phyloP scores from a whole-genome alignment of 1,284 basidiomycete species.

The Psilocybe mexicana region DNA sequence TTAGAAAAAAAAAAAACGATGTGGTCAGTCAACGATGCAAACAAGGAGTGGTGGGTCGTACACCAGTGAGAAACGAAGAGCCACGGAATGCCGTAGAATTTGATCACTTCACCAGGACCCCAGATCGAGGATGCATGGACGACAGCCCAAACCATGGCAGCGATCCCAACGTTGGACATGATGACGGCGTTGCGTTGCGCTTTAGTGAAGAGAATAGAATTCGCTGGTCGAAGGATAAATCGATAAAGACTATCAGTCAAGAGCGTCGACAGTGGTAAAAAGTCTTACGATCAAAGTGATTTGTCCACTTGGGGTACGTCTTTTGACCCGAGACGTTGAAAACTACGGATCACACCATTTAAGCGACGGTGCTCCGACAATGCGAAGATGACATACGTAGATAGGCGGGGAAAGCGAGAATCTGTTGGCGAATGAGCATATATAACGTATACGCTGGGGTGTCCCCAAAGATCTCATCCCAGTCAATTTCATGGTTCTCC shows the following conservation, averaged over 20 bases:
- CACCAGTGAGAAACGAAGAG: conserved; percentile 59
- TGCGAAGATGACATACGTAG: conserved; percentile 41
- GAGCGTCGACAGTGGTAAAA: conserved; percentile 3
- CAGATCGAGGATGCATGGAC: conserved; percentile 33
- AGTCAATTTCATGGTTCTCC: conserved; percentile 41
- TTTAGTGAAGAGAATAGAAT: conserved; percentile 55
- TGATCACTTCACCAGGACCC: conserved; percentile 43
- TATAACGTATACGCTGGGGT: conserved; percentile 58
- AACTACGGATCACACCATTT: conserved; percentile 32
- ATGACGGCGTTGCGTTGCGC: conserved; percentile 53
- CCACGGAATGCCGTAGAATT: conserved; percentile 61
- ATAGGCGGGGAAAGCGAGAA: conserved; percentile 76
- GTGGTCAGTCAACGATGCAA: neutral
- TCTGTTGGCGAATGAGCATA: conserved; percentile 60
- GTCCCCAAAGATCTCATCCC: conserved; percentile 57
- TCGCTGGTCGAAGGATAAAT: conserved; percentile 34
- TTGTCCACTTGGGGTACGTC: conserved; percentile 66
- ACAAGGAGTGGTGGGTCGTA: conserved; percentile 24
- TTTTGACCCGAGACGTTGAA: conserved; percentile 67
- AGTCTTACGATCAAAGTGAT: conserved; percentile 56
- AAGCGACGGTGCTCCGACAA: neutral
- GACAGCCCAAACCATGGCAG: conserved; percentile 45
- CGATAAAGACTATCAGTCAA: neutral
- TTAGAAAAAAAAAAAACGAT: neutral
- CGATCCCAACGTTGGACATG: conserved; percentile 55